phyloP scores from a whole-genome alignment of 345 rosid genomes.

The Cardiospermum halicacabum region DNA sequence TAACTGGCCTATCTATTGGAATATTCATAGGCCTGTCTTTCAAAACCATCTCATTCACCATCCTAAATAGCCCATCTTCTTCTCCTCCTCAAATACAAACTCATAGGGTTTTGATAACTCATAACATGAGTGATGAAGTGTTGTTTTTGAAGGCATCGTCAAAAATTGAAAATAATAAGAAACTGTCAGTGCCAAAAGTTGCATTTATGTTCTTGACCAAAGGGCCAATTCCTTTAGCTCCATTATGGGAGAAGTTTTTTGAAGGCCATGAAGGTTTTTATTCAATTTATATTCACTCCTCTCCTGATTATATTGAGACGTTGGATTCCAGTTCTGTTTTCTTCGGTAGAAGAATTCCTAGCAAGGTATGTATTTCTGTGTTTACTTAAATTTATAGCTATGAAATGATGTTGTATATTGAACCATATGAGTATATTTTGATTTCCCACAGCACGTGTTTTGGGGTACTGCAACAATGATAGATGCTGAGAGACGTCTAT shows the following conservation, averaged over 20 bases:
- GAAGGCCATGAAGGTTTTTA: slow-evolving; percentile 53
- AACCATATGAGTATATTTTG: no score
- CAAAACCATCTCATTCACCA: slow-evolving; percentile 17
- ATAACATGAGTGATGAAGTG: slow-evolving; percentile 61
- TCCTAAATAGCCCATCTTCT: not conserved
- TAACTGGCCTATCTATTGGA: slow-evolving; percentile 41
- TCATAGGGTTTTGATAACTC: slow-evolving; percentile 13
- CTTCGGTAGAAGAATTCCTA: slow-evolving; percentile 58
- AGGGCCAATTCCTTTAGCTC: slow-evolving; percentile 59
- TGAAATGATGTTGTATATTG: no score
- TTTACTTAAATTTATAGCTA: not conserved
- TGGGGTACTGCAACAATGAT: slow-evolving; percentile 72
- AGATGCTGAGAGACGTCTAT: slow-evolving; percentile 62
- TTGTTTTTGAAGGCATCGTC: slow-evolving; percentile 47
- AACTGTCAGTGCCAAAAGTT: slow-evolving; percentile 37
- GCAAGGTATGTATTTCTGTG: slow-evolving; percentile 43
- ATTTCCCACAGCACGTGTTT: slow-evolving; percentile 36
- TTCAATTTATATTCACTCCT: slow-evolving; percentile 68
- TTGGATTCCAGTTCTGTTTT: slow-evolving; percentile 44
- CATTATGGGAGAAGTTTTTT: slow-evolving; percentile 73
- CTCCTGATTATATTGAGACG: slow-evolving; percentile 46
- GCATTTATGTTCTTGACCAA: slow-evolving; percentile 75
- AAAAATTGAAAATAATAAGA: slow-evolving; percentile 2
- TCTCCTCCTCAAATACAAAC: not conserved
- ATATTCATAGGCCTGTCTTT: slow-evolving; percentile 30